A percentile compares a stretch with the other conserved stretches of the same genome.
Evolutionary conservation across 306 rosid species (phyloP).

Genomic region (Argentina anserina): DNA sequence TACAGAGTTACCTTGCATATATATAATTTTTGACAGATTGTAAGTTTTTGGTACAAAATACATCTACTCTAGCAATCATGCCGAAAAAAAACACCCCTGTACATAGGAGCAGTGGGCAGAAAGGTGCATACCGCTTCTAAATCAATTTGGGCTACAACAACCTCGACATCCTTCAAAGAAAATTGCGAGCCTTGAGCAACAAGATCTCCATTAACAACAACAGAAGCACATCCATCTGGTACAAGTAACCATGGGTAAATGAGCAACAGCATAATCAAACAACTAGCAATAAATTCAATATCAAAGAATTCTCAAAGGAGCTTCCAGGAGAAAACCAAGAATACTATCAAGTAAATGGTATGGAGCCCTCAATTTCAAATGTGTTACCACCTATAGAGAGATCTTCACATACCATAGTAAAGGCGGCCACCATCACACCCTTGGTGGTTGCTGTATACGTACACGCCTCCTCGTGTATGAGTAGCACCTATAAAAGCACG

Average conservation of each 20-base stretch:
- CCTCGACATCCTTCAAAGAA: conserved; percentile 87
- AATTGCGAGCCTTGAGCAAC: conserved; percentile 96
- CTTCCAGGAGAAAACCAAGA: background rate
- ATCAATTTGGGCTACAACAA: conserved; percentile 83
- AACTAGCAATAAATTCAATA: background rate
- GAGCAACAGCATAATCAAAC: conserved; percentile 1
- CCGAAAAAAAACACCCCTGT: conserved; percentile 2
- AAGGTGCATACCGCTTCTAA: conserved; percentile 71
- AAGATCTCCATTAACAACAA: conserved; percentile 84
- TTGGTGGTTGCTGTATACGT: conserved; percentile 92
- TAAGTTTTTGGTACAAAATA: background rate
- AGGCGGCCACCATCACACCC: conserved; percentile 98
- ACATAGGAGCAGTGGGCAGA: conserved; percentile 12
- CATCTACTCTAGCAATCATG: background rate
- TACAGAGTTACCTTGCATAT: conserved; percentile 3
- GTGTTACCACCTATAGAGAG: background rate
- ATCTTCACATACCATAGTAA: conserved; percentile 63
- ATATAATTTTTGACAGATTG: background rate
- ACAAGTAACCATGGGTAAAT: conserved; percentile 11
- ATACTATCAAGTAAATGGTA: background rate
- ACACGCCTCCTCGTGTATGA: conserved; percentile 87
- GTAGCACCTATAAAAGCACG: conserved; percentile 87
- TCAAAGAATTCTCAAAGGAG: background rate
- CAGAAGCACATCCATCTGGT: conserved; percentile 86
- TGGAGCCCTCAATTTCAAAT: background rate